Percentiles rank a stretch among this genome's conserved stretches.
Evolutionary conservation across 495 filamentous ascomycete species (phyloP).

Genomic region (Aspergillus affinis): DNA sequence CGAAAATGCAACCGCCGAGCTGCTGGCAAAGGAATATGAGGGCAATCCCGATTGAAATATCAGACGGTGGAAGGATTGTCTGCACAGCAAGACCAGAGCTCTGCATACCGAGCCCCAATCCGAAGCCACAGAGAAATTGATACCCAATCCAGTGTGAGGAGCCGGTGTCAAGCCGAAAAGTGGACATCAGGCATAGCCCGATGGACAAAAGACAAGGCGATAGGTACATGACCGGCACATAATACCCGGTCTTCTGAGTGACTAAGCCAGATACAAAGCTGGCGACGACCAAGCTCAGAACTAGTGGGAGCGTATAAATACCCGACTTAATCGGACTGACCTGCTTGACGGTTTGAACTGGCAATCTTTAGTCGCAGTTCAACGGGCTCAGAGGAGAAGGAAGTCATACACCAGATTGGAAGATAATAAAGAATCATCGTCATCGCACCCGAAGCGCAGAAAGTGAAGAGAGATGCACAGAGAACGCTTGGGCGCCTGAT

Average conservation of each 20-base stretch:
- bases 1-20: constrained; percentile 60
- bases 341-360: not conserved
- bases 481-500: not conserved
- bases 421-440: not conserved
- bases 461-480: not conserved
- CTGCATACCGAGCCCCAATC: constrained; percentile 61
- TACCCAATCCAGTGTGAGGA: constrained; percentile 64
- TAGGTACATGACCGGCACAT: constrained; percentile 2
- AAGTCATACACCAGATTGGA: not conserved
- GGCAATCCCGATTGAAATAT: constrained; percentile 56
- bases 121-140: constrained; percentile 60
- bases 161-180: constrained; percentile 46
- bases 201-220: constrained; percentile 42
- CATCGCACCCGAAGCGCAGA: not conserved
- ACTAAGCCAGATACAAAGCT: not conserved
- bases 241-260: not conserved
- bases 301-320: not conserved
- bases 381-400: not conserved
- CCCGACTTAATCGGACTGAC: not conserved
- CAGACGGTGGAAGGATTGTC: constrained; percentile 52
- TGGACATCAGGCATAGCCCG: constrained; percentile 64
- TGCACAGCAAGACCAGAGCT: constrained; percentile 58
- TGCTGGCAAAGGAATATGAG: constrained; percentile 63
- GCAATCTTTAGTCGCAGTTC: not conserved
- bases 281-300: not conserved